A percentile compares a stretch with the other conserved stretches of the same genome.
phyloP scores from a whole-genome alignment of 2,329 filamentous ascomycete genomes.

The Fusarium kyushuense region DNA sequence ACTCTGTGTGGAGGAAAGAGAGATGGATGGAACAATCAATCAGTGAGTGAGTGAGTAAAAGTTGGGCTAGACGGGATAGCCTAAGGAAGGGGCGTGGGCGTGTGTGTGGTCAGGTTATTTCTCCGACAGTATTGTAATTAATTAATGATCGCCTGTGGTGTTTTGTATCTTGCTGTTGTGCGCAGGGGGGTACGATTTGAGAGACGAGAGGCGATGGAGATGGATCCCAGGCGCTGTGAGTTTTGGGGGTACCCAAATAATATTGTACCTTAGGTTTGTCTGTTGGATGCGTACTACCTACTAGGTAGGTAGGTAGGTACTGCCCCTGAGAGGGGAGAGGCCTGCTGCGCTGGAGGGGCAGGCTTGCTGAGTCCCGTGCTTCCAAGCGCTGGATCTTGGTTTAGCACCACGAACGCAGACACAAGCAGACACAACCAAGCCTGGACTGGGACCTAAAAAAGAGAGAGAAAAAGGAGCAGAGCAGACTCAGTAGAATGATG shows the following conservation, averaged over 20 bases:
- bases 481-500: background rate
- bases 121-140: conserved; percentile 42
- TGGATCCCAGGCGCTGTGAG: conserved; percentile 1
- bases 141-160: conserved; percentile 37
- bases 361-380: conserved; percentile 11
- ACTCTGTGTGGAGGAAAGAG: conserved; percentile 8
- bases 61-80: conserved; percentile 14
- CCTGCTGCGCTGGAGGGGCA: conserved; percentile 17
- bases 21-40: conserved; percentile 27
- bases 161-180: conserved; percentile 26
- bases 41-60: background rate
- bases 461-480: conserved; percentile 29
- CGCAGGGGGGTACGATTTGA: conserved; percentile 21
- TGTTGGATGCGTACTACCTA: too few species aligned
- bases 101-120: conserved; percentile 38
- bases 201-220: background rate
- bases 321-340: conserved; percentile 9
- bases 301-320: too few species aligned
- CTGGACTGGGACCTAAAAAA: conserved; percentile 18
- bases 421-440: conserved; percentile 1
- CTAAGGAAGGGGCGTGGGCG: conserved; percentile 27
- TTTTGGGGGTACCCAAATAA: background rate
- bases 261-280: too few species aligned
- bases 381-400: conserved; percentile 6
- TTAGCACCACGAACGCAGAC: conserved; percentile 11